Base-by-base conservation (phyloP, 2,329 filamentous ascomycete species). In the Elsinoe batatas region DNA sequence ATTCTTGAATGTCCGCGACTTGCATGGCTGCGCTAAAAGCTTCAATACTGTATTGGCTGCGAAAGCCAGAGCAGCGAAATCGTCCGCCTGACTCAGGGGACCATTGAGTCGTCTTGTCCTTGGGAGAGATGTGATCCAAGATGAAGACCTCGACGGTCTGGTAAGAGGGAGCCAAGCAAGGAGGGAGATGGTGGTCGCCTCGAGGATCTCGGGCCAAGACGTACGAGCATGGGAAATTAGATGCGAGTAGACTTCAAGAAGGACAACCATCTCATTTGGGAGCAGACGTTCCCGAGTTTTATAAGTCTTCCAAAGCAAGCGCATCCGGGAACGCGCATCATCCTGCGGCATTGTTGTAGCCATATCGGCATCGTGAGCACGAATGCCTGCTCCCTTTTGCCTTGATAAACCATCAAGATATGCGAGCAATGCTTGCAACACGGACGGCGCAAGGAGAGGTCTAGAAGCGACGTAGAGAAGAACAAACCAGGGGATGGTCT, bases 201-300 rank as follows among this genome's bases (percentile, higher is more conserved):
- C 42, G 26, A 78, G 67, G 3, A 71, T 69, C 32, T 70, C 65
- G 2, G 79, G 77, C 71, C 74, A 77, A 12, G 76, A 68, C 42
- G 67, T 64, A 18, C 76, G 73, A 57, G 78, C 76, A 67, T 78
- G 76, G 15, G 72, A 72, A 36, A 80, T 63, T 26, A 81, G 67
- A 26, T 55, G 46, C 20, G 53, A 55, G n/a, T 26, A 54, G 12
- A 54, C 30, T 40, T 33, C 18, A 6, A 54, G 18, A 10, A 54
- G 22, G 30, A 49, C 15, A 7, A 36, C 5, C 26, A 20, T 36
- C 15, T 49, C 11, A 10, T 3, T 33, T 8, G 44, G 11, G 26
- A 49, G 22, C 3, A 22, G 22, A 13, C 44, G 32, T 17, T 10
- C 13, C 17, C 13, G 3, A 15, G 13, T 10, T 3, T 15, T 3